phyloP scores from a whole-genome alignment of 495 filamentous ascomycete genomes.

The Tuber umbilicatum region DNA sequence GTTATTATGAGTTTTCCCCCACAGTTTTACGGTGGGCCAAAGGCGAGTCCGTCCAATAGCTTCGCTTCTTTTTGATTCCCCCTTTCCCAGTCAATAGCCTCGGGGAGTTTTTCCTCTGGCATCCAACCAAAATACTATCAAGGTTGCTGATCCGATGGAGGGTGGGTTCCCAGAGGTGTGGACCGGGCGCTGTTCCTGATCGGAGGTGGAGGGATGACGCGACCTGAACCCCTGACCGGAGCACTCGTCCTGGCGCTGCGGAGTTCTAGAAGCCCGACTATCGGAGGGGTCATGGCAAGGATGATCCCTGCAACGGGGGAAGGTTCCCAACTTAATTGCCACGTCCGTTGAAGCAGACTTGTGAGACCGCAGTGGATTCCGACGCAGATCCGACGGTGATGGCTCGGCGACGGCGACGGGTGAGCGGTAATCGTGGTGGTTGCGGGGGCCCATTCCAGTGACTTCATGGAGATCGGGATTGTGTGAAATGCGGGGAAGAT shows the following conservation, averaged over 20 bases:
- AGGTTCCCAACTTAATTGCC: not conserved
- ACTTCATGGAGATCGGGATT: no score
- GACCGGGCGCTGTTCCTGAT: slow-evolving; percentile 47
- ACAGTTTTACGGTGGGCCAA: no score
- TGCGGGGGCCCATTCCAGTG: no score
- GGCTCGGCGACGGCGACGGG: no score
- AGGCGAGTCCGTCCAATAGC: no score
- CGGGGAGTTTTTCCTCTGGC: no score
- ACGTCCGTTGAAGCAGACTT: not conserved
- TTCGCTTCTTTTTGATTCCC: no score
- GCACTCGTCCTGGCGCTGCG: slow-evolving; percentile 35
- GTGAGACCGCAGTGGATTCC: not conserved
- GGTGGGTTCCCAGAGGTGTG: slow-evolving; percentile 45
- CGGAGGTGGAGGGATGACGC: slow-evolving; percentile 35
- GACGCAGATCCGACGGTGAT: not conserved
- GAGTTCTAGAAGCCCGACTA: slow-evolving; percentile 43
- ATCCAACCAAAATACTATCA: no score
- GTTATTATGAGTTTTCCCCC: no score
- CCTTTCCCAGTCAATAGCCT: no score
- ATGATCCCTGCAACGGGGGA: slow-evolving; percentile 37
- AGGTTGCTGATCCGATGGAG: slow-evolving; percentile 20
- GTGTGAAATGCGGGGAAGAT: no score
- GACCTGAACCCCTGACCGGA: slow-evolving; percentile 37
- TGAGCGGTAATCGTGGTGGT: no score
- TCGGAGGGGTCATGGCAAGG: slow-evolving; percentile 43